These are phyloP conservation scores for Melanomma pulvis-pyrius DNA, from an alignment of 495 filamentous ascomycete genomes.

Conservation along the genomic window DNA sequence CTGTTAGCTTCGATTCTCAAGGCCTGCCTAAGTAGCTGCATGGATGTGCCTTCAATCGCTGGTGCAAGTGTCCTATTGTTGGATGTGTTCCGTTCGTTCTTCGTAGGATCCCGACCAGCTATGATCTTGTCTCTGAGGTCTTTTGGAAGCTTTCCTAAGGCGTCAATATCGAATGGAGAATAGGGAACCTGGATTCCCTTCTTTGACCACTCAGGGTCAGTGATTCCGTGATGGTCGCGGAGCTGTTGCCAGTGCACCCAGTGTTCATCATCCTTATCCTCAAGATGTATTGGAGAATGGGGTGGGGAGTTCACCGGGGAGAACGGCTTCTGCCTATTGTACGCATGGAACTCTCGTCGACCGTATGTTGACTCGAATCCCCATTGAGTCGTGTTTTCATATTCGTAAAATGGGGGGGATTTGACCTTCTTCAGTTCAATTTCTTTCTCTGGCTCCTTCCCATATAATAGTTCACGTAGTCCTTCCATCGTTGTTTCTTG, in stretches of 20 bases:
- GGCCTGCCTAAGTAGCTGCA: background rate
- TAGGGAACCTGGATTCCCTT: background rate
- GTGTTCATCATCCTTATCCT: background rate
- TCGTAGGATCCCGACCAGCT: too few relatives aligned
- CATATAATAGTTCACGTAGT: too few relatives aligned
- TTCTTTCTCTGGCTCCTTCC: too few relatives aligned
- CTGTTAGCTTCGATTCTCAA: background rate
- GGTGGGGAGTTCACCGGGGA: conserved; percentile 2
- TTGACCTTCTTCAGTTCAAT: too few relatives aligned
- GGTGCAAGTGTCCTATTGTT: background rate
- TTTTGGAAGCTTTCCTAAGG: too few relatives aligned
- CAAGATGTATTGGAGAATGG: conserved; percentile 7
- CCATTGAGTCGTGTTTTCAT: too few relatives aligned
- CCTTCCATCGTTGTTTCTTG: too few relatives aligned
- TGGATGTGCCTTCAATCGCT: background rate
- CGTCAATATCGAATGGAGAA: background rate
- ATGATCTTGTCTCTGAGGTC: too few relatives aligned
- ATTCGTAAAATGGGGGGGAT: too few relatives aligned
- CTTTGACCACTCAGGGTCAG: background rate
- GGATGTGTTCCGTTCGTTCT: background rate
- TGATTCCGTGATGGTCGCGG: background rate
- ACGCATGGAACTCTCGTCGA: conserved; percentile 2
- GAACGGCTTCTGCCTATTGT: background rate
- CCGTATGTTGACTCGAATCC: background rate
- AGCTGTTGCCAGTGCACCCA: background rate